These are phyloP conservation scores for Chondrostereum purpureum DNA, from an alignment of 1,284 basidiomycete genomes.

Conservation along the genomic window DNA sequence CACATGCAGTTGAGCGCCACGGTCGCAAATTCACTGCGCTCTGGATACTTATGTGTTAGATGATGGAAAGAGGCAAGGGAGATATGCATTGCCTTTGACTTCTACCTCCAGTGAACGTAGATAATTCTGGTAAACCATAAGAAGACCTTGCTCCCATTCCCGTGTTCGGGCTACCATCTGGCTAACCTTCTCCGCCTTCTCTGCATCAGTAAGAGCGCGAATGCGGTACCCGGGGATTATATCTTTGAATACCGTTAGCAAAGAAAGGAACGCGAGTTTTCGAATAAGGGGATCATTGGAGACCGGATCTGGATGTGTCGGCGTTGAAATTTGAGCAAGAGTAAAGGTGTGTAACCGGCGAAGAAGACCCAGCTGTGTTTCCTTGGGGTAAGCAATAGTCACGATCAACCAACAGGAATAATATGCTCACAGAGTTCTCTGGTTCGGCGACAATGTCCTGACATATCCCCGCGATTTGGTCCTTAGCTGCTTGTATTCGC, in stretches of 20 bases:
- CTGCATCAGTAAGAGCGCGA: constrained; percentile 82
- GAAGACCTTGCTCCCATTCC: constrained; percentile 96
- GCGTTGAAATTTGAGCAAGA: constrained; percentile 61
- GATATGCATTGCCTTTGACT: constrained; percentile 53
- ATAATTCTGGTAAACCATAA: constrained; percentile 85
- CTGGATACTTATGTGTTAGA: constrained; percentile 34
- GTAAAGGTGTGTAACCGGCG: constrained; percentile 84
- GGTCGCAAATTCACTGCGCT: constrained; percentile 64
- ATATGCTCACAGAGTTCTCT: constrained; percentile 74
- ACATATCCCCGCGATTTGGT: constrained; percentile 84
- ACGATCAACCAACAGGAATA: constrained; percentile 3
- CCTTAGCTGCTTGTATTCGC: constrained; percentile 76
- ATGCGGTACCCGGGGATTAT: constrained; percentile 90
- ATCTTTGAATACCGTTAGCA: constrained; percentile 94
- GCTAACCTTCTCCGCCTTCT: constrained; percentile 90
- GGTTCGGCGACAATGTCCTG: constrained; percentile 86
- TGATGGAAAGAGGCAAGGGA: constrained; percentile 11
- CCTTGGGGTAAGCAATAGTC: not conserved
- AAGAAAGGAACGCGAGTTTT: constrained; percentile 83
- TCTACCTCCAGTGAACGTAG: constrained; percentile 82
- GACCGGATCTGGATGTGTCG: constrained; percentile 60
- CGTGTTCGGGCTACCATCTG: constrained; percentile 88
- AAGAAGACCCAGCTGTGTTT: constrained; percentile 70
- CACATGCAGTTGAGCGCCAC: constrained; percentile 83
- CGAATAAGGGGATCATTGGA: constrained; percentile 80